phyloP scores from a whole-genome alignment of 2,329 filamentous ascomycete genomes.

The Aotearoamyces nothofagi region DNA sequence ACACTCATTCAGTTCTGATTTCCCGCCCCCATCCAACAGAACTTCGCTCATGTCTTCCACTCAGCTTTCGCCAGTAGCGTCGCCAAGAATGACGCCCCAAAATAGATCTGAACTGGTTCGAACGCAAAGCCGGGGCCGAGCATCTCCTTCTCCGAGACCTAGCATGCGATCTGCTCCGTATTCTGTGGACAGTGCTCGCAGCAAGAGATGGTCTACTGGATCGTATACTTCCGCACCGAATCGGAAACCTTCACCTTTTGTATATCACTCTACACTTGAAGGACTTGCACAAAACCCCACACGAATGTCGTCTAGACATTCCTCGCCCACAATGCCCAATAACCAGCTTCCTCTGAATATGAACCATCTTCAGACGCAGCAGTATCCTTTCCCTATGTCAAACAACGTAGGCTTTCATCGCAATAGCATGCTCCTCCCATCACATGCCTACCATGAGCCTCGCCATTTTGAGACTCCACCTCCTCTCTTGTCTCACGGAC shows the following conservation, averaged over 20 bases:
- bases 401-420: slow-evolving; percentile 34
- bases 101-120: slow-evolving; percentile 44
- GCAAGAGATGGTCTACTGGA: slow-evolving; percentile 67
- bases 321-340: slow-evolving; percentile 26
- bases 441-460: slow-evolving; percentile 30
- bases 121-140: slow-evolving; percentile 51
- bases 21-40: slow-evolving; percentile 49
- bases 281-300: slow-evolving; percentile 37
- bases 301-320: slow-evolving; percentile 37
- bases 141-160: slow-evolving; percentile 56
- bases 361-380: slow-evolving; percentile 39
- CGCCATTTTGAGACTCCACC: slow-evolving; percentile 42
- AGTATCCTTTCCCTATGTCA: slow-evolving; percentile 38
- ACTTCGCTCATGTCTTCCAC: slow-evolving; percentile 58
- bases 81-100: slow-evolving; percentile 49
- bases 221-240: slow-evolving; percentile 46
- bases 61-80: slow-evolving; percentile 58
- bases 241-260: slow-evolving; percentile 41
- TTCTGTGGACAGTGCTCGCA: slow-evolving; percentile 47
- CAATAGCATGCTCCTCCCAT: slow-evolving; percentile 44
- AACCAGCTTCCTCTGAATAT: slow-evolving; percentile 30
- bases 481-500: slow-evolving; percentile 50
- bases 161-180: slow-evolving; percentile 57
- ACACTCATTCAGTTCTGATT: slow-evolving; percentile 50
- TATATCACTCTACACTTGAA: slow-evolving; percentile 46